Conservation (phyloP, 1,139 yeast species). For the Candida sp. region DNA sequence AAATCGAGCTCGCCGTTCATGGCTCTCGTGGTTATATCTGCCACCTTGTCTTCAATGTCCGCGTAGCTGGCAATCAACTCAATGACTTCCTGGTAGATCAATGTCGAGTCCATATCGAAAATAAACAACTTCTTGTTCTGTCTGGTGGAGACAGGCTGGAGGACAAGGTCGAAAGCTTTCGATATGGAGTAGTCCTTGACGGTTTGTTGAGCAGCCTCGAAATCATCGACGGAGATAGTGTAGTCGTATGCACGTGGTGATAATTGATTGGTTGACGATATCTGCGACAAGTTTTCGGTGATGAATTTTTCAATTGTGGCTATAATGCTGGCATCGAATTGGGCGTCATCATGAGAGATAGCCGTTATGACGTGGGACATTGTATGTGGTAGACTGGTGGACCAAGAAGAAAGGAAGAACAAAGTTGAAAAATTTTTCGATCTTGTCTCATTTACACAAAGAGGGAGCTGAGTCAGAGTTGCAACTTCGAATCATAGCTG, state of each 20-base stretch:
- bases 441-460: not conserved
- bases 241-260: conserved; percentile 25
- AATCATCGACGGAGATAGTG: conserved; percentile 9
- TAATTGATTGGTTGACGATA: conserved; percentile 11
- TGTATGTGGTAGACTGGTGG: not conserved
- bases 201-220: conserved; percentile 4
- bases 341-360: conserved; percentile 18
- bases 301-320: conserved; percentile 3
- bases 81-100: conserved; percentile 95
- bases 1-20: conserved; percentile 98
- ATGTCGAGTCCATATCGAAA: conserved; percentile 98
- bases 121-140: conserved; percentile 69
- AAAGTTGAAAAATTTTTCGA: not conserved
- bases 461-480: not conserved
- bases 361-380: conserved; percentile 20
- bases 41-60: conserved; percentile 34
- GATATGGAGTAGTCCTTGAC: conserved; percentile 18
- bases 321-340: conserved; percentile 2
- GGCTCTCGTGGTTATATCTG: conserved; percentile 84
- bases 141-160: conserved; percentile 37
- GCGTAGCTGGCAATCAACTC: conserved; percentile 82
- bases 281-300: conserved; percentile 2
- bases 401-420: not conserved
- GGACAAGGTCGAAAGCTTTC: conserved; percentile 31
- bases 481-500: not conserved